Evolutionary conservation across 2,329 filamentous ascomycete species (phyloP).

Genomic region (Pyrenophora seminiperda): DNA sequence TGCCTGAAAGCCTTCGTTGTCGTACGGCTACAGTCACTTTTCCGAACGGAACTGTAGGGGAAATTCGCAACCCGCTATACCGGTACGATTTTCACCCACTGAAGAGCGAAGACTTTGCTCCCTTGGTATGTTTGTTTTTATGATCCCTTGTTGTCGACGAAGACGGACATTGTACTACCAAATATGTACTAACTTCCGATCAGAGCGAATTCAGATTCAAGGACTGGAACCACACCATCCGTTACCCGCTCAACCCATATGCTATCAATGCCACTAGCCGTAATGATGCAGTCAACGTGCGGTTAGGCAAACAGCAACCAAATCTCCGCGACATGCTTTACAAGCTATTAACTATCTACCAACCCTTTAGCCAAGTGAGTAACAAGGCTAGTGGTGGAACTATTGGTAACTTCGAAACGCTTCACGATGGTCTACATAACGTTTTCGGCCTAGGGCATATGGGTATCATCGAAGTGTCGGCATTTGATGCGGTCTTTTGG

Average conservation of each 20-base stretch:
- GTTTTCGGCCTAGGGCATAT: conserved; percentile 51
- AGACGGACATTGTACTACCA: too few species aligned
- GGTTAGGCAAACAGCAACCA: conserved; percentile 33
- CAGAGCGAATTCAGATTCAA: conserved; percentile 41
- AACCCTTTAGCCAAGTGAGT: conserved; percentile 40
- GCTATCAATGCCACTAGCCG: conserved; percentile 34
- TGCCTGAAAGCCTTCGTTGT: conserved; percentile 32
- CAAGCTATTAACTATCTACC: conserved; percentile 40
- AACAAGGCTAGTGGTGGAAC: conserved; percentile 40
- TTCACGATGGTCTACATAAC: conserved; percentile 41
- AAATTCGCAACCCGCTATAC: conserved; percentile 37
- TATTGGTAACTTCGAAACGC: conserved; percentile 41
- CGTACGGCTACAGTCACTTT: conserved; percentile 28
- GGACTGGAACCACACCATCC: conserved; percentile 41
- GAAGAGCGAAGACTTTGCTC: conserved; percentile 34
- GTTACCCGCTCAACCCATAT: conserved; percentile 31
- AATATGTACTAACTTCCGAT: neutral
- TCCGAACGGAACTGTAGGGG: conserved; percentile 33
- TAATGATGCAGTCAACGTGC: conserved; percentile 33
- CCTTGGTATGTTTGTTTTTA: conserved; percentile 24
- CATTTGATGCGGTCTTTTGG: conserved; percentile 43
- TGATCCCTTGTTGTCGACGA: neutral
- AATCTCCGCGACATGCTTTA: conserved; percentile 42
- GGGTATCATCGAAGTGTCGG: conserved; percentile 40
- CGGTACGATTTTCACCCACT: conserved; percentile 41